Base-by-base conservation (phyloP, 306 rosid genomes). In the Delonix regia region DNA sequence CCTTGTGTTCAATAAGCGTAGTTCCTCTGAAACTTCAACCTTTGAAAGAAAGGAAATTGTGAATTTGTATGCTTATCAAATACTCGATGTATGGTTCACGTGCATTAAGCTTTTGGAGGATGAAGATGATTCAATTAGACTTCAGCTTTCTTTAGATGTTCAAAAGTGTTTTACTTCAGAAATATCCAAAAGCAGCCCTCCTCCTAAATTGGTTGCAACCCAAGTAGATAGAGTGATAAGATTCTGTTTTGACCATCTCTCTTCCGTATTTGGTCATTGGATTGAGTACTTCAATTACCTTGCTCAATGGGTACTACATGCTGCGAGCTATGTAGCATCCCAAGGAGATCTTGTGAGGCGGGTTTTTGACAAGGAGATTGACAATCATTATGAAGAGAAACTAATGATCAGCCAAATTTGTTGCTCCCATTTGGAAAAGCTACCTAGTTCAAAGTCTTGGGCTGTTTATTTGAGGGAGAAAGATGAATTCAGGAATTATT, bases 321-420 rank as follows among this genome's bases (percentile, higher is more conserved):
- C 88, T 15, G 90, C 87, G 56, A 75, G 74, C 81, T 78, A 66
- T 73, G 83, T 81, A 38, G 78, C 86, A 8, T 78, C 88, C 2
- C 69, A 78, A 79, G 93, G 89, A 69, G 97, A 95, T 85, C 96
- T 91, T 42, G 96, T 95, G 71, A 87, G 97, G 73, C 93, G 83
- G 69, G 97, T 95, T 62, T 95, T 95, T 28, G 99, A 93, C 82
- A 95, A 93, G 88, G 99, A 95, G 80, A 95, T 95, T 36, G 99
- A 95, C 83, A 95, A 95, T 84, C 88, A 87, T 81, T 96, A 95
- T 30, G 99, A 95, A 92, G 99, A 95, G 84, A 95, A 88, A 83
- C 82, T 95, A 55, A 84, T 95, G 78, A 84, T 95, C 85, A 41
- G 94, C 79, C 99, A 95, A 78, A 85, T 93, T 60, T 89, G 97